phyloP scores from a whole-genome alignment of 179 eudicot species.

The Nepenthes alata region DNA sequence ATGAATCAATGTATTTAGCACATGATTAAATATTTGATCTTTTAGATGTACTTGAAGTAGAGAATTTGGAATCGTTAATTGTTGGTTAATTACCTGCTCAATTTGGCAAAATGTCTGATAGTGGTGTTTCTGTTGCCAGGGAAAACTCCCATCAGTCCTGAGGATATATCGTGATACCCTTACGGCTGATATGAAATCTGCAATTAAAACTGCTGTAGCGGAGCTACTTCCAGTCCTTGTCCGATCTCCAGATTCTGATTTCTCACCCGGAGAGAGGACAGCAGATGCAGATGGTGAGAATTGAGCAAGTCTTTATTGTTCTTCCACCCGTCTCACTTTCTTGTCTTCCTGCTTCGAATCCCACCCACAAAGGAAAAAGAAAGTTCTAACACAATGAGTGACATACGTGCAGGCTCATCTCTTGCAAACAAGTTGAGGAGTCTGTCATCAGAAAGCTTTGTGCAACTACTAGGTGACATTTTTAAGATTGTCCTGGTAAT shows the following conservation, averaged over 20 bases:
- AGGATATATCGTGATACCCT: constrained; percentile 90
- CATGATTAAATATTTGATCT: constrained; percentile 2
- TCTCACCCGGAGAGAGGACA: constrained; percentile 56
- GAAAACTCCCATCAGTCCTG: constrained; percentile 83
- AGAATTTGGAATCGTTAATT: background rate
- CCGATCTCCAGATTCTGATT: constrained; percentile 50
- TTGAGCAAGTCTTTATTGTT: background rate
- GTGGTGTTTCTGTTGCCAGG: constrained; percentile 35
- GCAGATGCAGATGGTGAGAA: constrained; percentile 73
- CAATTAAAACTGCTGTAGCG: constrained; percentile 70
- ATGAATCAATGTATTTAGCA: background rate
- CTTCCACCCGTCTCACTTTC: background rate
- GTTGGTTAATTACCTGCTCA: background rate
- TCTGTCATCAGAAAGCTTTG: constrained; percentile 79
- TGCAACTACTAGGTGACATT: constrained; percentile 66
- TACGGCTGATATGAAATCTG: constrained; percentile 87
- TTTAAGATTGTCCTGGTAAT: constrained; percentile 90
- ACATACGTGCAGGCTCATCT: constrained; percentile 77
- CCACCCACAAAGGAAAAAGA: background rate
- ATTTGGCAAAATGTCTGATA: constrained; percentile 9
- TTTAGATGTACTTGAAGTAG: too few species aligned
- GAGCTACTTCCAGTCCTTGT: constrained; percentile 75
- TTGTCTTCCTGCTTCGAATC: background rate
- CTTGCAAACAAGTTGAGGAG: constrained; percentile 89
- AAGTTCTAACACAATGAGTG: constrained; percentile 15